Base-by-base conservation (phyloP, 2,329 filamentous ascomycete species). In the Zymoseptoria passerinii region DNA sequence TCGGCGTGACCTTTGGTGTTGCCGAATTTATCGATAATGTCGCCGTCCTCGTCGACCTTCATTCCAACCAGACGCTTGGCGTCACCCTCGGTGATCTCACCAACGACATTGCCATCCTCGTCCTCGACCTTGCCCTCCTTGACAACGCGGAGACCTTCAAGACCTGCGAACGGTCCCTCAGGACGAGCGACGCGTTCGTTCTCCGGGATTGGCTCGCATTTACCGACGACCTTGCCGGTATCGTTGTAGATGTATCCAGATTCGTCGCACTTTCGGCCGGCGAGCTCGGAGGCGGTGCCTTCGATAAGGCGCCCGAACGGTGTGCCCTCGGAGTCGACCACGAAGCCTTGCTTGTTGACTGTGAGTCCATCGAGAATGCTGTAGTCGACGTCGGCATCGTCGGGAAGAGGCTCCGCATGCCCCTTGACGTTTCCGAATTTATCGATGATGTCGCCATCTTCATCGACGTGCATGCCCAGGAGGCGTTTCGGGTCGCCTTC, bases 31-130 rank as follows among this genome's bases (percentile, higher is more conserved):
- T 94, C 90, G 57, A 88, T 79, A 29, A 95, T 84, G 58, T 94
- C 89, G 44, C 90, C 90, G 63, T 95, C 89, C 61, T 90, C 86
- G 58, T 94, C 90, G 18, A 94, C 89, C 8, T 78, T 68, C 52
- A 89, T 86, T 16, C 90, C 90, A 44, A 86, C 83, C 0, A 95
- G 80, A 54, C 79, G 77, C 79, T 90, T 90, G 40, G 81, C 72
- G 56, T 95, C 87, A 2, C 89, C 90, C 52, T 84, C 82, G 3
- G 81, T 77, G 48, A 92, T 80, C 49, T 86, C 79, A 20, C 90
- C 90, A 52, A 94, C 88, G 23, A 88, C 79, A 62, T 88, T 84
- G 40, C 87, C 89, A 80, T 95, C 80, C 81, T 86, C 72, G 83
- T 96, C 81, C 78, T 95, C 80, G 48, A 89, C 78, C 60, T 83